Percentiles rank a stretch among this genome's conserved stretches.
phyloP scores from a whole-genome alignment of 2,329 filamentous ascomycete species.

The Pleurostoma richardsiae region DNA sequence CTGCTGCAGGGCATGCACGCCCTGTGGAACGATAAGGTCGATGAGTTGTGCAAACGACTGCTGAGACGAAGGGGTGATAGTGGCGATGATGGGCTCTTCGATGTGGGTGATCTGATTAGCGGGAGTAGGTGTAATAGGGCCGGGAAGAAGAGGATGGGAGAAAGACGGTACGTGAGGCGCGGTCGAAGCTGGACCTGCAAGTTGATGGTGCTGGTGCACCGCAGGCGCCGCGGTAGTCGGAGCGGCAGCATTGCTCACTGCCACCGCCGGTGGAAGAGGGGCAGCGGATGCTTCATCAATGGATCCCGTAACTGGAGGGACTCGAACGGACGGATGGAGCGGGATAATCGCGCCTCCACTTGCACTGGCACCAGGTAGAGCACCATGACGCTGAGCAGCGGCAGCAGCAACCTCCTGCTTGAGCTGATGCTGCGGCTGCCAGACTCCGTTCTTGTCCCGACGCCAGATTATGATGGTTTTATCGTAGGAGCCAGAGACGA shows the following conservation, averaged over 20 bases:
- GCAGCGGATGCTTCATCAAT: too few species aligned
- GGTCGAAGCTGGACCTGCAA: not conserved
- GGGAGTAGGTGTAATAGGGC: not conserved
- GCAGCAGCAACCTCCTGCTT: slow-evolving; percentile 66
- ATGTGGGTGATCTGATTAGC: slow-evolving; percentile 17
- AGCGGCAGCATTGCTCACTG: not conserved
- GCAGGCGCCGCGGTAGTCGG: not conserved
- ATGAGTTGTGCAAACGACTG: slow-evolving; percentile 46
- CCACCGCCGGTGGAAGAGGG: too few species aligned
- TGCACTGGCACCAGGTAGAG: not conserved
- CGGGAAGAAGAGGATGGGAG: slow-evolving; percentile 2
- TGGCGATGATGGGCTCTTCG: slow-evolving; percentile 23
- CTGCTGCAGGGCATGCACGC: slow-evolving; percentile 38
- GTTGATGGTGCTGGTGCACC: not conserved
- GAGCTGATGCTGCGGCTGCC: slow-evolving; percentile 72
- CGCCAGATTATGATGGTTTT: slow-evolving; percentile 95
- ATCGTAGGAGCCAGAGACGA: slow-evolving; percentile 95
- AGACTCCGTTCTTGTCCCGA: slow-evolving; percentile 76
- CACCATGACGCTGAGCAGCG: slow-evolving; percentile 32
- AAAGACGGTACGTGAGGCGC: slow-evolving; percentile 7
- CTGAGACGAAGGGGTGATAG: slow-evolving; percentile 26
- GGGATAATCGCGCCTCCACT: not conserved
- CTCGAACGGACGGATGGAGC: not conserved
- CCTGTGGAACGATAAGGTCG: slow-evolving; percentile 46
- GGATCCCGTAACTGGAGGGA: not conserved